A percentile compares a stretch with the other conserved stretches of the same genome.
Evolutionary conservation across 352 stramenopile genomes (phyloP).

Genomic region (Elongisporangium prolatum): DNA sequence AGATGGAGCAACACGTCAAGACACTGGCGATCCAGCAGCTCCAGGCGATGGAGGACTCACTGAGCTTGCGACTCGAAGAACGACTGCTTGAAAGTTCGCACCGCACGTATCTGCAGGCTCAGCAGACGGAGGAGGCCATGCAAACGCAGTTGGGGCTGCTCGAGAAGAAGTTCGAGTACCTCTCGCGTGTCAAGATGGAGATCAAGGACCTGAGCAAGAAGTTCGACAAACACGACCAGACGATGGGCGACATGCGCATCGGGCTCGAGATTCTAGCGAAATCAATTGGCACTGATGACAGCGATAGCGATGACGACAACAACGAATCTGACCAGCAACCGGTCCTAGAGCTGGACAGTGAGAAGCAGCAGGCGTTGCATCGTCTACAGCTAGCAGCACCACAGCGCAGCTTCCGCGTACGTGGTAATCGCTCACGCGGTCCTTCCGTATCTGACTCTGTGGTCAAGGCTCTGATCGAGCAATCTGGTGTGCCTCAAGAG

Average conservation of each 20-base stretch:
- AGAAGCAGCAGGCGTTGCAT: neutral
- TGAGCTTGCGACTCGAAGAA: slow-evolving; percentile 22
- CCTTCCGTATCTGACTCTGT: neutral
- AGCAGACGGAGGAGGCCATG: slow-evolving; percentile 44
- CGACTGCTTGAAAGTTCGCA: slow-evolving; percentile 24
- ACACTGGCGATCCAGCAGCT: slow-evolving; percentile 18
- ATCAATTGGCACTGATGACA: slow-evolving; percentile 57
- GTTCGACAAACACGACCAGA: slow-evolving; percentile 60
- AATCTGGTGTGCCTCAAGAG: neutral
- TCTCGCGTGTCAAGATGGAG: slow-evolving; percentile 69
- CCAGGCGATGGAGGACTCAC: slow-evolving; percentile 20
- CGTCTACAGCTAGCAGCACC: neutral
- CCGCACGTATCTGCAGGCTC: slow-evolving; percentile 14
- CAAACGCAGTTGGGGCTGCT: slow-evolving; percentile 44
- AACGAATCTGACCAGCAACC: neutral
- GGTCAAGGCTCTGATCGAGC: neutral
- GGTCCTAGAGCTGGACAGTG: neutral
- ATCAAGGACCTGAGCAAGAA: slow-evolving; percentile 56
- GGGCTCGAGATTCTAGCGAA: slow-evolving; percentile 58
- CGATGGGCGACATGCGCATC: slow-evolving; percentile 51
- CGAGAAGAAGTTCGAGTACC: slow-evolving; percentile 68
- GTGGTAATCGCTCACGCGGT: neutral
- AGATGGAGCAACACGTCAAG: slow-evolving; percentile 17
- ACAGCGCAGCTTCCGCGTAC: neutral
- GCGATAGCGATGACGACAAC: slow-evolving; percentile 1